A percentile compares a stretch with the other conserved stretches of the same genome.
phyloP scores from a whole-genome alignment of 192 early-diverging fungal species.

The Podila horticola region DNA sequence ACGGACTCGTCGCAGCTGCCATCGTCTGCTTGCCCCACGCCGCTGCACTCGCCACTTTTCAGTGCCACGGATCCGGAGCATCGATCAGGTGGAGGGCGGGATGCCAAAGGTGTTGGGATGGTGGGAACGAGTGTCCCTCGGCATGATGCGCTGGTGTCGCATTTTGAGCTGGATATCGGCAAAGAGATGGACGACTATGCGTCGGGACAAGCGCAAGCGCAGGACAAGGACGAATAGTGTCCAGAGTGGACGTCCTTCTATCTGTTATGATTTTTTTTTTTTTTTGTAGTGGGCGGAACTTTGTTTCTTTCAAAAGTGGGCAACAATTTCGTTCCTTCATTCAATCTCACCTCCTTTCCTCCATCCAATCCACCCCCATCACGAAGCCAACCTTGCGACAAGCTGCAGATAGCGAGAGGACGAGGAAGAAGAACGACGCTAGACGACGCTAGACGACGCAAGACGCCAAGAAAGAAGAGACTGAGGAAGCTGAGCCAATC shows the following conservation, averaged over 20 bases:
- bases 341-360: neutral
- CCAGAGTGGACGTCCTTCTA: no score
- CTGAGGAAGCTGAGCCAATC: no score
- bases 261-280: no score
- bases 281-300: neutral
- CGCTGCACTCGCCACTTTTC: slow-evolving; percentile 55
- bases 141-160: slow-evolving; percentile 28
- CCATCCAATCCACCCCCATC: slow-evolving; percentile 3
- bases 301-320: neutral
- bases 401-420: neutral
- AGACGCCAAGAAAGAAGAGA: no score
- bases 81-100: neutral
- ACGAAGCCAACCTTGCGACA: neutral
- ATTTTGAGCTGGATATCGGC: slow-evolving; percentile 42
- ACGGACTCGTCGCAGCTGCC: slow-evolving; percentile 53
- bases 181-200: slow-evolving; percentile 33
- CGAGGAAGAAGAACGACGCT: neutral
- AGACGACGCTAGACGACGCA: no score
- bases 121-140: neutral
- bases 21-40: slow-evolving; percentile 54
- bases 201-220: neutral
- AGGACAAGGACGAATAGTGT: neutral
- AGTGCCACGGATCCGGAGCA: slow-evolving; percentile 38
- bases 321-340: neutral
- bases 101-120: neutral